Conservation (phyloP, 805 yeast genomes). For the Candida boidinii region DNA sequence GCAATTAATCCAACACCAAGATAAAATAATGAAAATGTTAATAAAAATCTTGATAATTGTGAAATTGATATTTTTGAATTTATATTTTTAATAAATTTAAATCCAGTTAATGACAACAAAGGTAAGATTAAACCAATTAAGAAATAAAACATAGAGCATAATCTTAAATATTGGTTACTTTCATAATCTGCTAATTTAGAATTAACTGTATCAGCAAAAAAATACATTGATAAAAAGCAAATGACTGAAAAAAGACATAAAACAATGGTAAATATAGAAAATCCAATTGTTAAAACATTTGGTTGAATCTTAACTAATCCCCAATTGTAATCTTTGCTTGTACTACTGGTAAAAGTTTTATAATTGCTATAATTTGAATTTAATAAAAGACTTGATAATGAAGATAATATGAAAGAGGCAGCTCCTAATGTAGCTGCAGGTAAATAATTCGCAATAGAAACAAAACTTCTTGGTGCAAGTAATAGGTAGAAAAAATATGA, state of each 20-base stretch:
- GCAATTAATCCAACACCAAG: constrained; percentile 65
- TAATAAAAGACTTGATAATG: constrained; percentile 49
- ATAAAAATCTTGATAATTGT: constrained; percentile 16
- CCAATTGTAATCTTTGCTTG: too few species aligned
- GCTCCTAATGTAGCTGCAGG: constrained; percentile 78
- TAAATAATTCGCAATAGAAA: constrained; percentile 87
- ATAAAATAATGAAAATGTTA: constrained; percentile 34
- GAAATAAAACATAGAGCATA: constrained; percentile 1
- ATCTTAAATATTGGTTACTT: neutral
- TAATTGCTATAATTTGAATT: constrained; percentile 26
- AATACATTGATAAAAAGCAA: too few species aligned
- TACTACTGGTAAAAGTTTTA: too few species aligned
- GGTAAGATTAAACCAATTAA: too few species aligned
- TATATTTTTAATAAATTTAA: too few species aligned
- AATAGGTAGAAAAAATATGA: constrained; percentile 88
- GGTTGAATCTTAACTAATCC: too few species aligned
- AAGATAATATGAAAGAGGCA: constrained; percentile 57
- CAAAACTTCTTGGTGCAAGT: constrained; percentile 70
- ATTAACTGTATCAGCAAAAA: too few species aligned
- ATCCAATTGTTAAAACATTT: too few species aligned
- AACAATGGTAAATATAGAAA: too few species aligned
- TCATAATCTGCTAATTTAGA: constrained; percentile 4
- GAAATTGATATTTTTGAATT: constrained; percentile 6
- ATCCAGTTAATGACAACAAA: too few species aligned
- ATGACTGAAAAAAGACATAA: too few species aligned